Conservation (phyloP, 208 protist species). For the Borovskyia barvae region DNA sequence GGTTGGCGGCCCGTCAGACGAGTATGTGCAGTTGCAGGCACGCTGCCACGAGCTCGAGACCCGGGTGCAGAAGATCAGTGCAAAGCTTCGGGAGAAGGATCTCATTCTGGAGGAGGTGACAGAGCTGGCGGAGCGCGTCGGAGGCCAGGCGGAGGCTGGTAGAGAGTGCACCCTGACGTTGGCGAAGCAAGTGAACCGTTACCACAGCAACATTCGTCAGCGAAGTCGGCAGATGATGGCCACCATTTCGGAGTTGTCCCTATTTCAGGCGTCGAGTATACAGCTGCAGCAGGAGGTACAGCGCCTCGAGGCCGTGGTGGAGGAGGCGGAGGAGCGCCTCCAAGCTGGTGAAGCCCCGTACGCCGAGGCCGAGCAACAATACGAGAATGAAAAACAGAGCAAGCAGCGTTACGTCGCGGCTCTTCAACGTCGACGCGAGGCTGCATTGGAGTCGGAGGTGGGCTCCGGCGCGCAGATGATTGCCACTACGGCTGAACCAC, state of each 20-base stretch:
- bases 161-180: slow-evolving; percentile 91
- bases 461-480: slow-evolving; percentile 8
- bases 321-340: slow-evolving; percentile 78
- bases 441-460: slow-evolving; percentile 21
- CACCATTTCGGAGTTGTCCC: slow-evolving; percentile 95
- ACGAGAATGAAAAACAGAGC: slow-evolving; percentile 59
- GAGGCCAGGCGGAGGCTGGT: slow-evolving; percentile 79
- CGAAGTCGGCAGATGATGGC: slow-evolving; percentile 95
- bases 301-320: slow-evolving; percentile 67
- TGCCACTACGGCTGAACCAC: slow-evolving; percentile 72
- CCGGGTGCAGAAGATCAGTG: slow-evolving; percentile 89
- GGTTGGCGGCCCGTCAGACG: slow-evolving; percentile 50
- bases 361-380: slow-evolving; percentile 74
- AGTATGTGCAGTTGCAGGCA: slow-evolving; percentile 83
- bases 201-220: slow-evolving; percentile 85
- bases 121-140: slow-evolving; percentile 85
- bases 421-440: slow-evolving; percentile 49
- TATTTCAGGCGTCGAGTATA: slow-evolving; percentile 92
- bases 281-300: slow-evolving; percentile 90
- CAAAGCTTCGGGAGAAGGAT: slow-evolving; percentile 95
- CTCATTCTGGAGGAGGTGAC: slow-evolving; percentile 95
- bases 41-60: slow-evolving; percentile 91
- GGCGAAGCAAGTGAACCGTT: slow-evolving; percentile 92
- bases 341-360: slow-evolving; percentile 80
- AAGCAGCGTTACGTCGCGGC: slow-evolving; percentile 59